Base-by-base conservation (phyloP, 2,329 filamentous ascomycete species). In the Ophiosphaerella korrae region DNA sequence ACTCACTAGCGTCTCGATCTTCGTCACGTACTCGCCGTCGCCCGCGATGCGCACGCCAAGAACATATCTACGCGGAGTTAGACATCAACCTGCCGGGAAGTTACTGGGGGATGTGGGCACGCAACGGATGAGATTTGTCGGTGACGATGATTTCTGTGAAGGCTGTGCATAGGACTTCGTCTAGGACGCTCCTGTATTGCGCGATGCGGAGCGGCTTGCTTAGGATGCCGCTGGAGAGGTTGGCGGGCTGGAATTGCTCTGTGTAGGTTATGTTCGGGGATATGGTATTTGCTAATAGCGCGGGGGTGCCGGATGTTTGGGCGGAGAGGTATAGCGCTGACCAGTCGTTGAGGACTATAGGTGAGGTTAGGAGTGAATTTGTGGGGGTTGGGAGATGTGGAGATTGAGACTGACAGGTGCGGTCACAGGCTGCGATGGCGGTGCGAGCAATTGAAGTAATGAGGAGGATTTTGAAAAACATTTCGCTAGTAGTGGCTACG, bases 111-210 rank as follows among this genome's bases (percentile, higher is more conserved):
- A 4, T 4, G 18, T 21, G 18, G 18, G 18, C 18, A 21, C 18
- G 2, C 18, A 21, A 46, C 43, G 43, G 43, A 38, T 46, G 43
- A 8, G 43, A 46, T 2, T 21, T 37, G 8, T 46, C 29, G n/a
- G 35, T 46, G 9, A 57, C 54, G 1, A 63, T 57, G 41, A 60
- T 55, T 43, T 67, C 58, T 0, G 55, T 65, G 53, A 63, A 67
- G 2, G 62, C 56, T 3, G 48, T 61, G 50, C 64, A 67, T 12
- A 53, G 44, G 0, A 45, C 40, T 12, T 57, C 42, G 37, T 67
- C 64, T 9, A 59, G 44, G 32, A 66, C 45, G 24, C 47, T 52
- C 35, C 60, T 62, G 40, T 51, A 53, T 16, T 42, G 39, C 7
- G 55, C 55, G 26, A 66, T 57, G 18, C 57, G 54, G 7, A 67